Evolutionary conservation across 768 basidiomycete genomes (phyloP).

Genomic region (Calocybe gangraenosa): DNA sequence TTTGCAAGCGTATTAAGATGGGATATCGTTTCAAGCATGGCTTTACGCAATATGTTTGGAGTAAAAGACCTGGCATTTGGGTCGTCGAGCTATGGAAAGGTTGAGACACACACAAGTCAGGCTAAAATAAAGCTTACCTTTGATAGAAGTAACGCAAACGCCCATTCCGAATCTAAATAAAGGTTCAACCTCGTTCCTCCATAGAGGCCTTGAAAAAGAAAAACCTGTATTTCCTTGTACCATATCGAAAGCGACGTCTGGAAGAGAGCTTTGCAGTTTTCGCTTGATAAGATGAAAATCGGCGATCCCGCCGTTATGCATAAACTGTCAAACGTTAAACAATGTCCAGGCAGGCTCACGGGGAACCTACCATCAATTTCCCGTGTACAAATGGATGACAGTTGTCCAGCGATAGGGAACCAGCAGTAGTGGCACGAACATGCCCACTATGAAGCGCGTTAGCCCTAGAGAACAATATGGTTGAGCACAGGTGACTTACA

Average conservation of each 20-base stretch:
- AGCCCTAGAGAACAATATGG: neutral
- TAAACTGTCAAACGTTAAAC: conserved; percentile 54
- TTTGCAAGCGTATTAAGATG: conserved; percentile 73
- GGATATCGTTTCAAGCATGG: conserved; percentile 87
- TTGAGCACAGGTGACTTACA: conserved; percentile 45
- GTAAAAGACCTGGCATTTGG: conserved; percentile 74
- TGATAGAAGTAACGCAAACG: conserved; percentile 88
- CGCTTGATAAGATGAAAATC: conserved; percentile 82
- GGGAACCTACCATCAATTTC: conserved; percentile 74
- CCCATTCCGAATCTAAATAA: conserved; percentile 88
- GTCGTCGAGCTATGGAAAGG: conserved; percentile 61
- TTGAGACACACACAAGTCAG: neutral
- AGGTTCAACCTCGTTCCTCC: neutral
- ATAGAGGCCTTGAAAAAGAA: conserved; percentile 10
- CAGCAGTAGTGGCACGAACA: conserved; percentile 91
- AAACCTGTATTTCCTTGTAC: conserved; percentile 92
- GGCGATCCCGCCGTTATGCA: conserved; percentile 96
- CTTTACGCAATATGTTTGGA: conserved; percentile 64
- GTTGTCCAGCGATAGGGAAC: conserved; percentile 87
- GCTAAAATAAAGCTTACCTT: conserved; percentile 40
- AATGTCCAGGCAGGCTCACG: conserved; percentile 1
- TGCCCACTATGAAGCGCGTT: conserved; percentile 53
- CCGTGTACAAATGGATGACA: conserved; percentile 94
- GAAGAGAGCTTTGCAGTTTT: conserved; percentile 65
- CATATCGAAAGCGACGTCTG: conserved; percentile 81